Percentiles rank a stretch among this genome's conserved stretches.
These are phyloP conservation scores for Hypoxylon sp. DNA, from an alignment of 2,329 filamentous ascomycete species.

Conservation along the genomic window DNA sequence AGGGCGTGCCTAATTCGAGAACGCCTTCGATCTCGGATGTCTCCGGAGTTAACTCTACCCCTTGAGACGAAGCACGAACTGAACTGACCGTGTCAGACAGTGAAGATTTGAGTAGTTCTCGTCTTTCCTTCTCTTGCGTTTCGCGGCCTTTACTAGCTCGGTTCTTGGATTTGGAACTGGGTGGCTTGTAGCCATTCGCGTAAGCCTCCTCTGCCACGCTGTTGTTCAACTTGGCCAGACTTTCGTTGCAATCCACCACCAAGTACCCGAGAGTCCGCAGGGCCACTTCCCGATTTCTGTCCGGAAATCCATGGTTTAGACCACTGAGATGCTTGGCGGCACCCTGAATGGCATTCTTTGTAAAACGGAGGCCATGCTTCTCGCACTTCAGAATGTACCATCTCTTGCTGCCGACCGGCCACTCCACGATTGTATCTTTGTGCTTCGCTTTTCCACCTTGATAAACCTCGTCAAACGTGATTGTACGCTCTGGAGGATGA, in stretches of 20 bases:
- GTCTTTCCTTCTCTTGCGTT: neutral
- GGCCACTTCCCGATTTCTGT: slow-evolving; percentile 53
- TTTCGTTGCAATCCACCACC: slow-evolving; percentile 54
- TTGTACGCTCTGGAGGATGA: slow-evolving; percentile 42
- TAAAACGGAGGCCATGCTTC: slow-evolving; percentile 58
- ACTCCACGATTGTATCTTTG: slow-evolving; percentile 55
- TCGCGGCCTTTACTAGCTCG: neutral
- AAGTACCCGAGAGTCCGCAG: slow-evolving; percentile 55
- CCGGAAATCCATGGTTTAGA: slow-evolving; percentile 51
- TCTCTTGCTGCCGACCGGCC: slow-evolving; percentile 46
- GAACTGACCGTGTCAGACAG: neutral
- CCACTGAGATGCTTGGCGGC: slow-evolving; percentile 59
- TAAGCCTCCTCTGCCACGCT: slow-evolving; percentile 51
- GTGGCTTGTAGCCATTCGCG: slow-evolving; percentile 53
- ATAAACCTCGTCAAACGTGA: slow-evolving; percentile 58
- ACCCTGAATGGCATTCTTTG: slow-evolving; percentile 54
- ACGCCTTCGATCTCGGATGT: neutral
- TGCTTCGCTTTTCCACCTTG: slow-evolving; percentile 54
- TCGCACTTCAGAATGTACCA: slow-evolving; percentile 61
- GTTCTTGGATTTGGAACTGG: neutral
- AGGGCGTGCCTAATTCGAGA: neutral
- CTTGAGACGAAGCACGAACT: slow-evolving; percentile 35
- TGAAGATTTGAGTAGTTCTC: neutral
- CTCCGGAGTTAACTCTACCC: neutral
- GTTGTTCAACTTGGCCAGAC: slow-evolving; percentile 56